Base-by-base conservation (phyloP, 768 basidiomycete species). In the Leccinum disarticulatum region DNA sequence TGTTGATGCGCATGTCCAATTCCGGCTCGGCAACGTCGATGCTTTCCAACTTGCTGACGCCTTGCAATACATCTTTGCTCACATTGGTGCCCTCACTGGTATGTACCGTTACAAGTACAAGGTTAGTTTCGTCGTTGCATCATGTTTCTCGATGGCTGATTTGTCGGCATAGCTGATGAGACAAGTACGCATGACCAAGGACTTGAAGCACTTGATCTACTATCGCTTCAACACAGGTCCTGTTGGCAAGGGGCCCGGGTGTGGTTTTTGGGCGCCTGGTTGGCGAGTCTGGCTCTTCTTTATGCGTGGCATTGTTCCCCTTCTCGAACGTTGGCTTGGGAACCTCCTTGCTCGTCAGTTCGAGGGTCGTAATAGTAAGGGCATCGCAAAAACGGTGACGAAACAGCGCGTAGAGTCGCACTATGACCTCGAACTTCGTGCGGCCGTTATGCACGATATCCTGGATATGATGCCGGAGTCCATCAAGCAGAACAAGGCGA, bases 81-180 rank as follows among this genome's bases (percentile, higher is more conserved):
- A 99, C 70, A 93, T 99, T 58, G 97, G 97, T 70, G 96, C 97
- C 28, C 79, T 99, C 65, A 99, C 97, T 4, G 97, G 97, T 67
- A 99, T 99, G 97, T 99, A 99, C 77, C 88, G 96, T 30, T 98
- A 98, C 81, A 98, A 98, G 81, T 99, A 99, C 81, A 98, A 98
- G 85, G 89, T 88, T 60, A 10, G 80, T 31, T 25, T 30, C n/a
- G 31, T 25, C 22, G 30, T 33, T 22, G 38, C 43, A 54, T 46
- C 36, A 25, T 59, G 15, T 49, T 46, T 46, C 19, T 46, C 19
- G 43, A 17, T 61, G 58, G 56, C 62, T 60, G 19, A 60, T 54
- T 5, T 5, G 11, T 27, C 8, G 48, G 41, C 60, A 36, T 66
- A 91, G 93, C 82, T 99, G 61, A 99, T 99, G 97, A 84, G 93